Evolutionary conservation across 1,139 yeast species (phyloP).

Genomic region (Komagataea norvegica): DNA sequence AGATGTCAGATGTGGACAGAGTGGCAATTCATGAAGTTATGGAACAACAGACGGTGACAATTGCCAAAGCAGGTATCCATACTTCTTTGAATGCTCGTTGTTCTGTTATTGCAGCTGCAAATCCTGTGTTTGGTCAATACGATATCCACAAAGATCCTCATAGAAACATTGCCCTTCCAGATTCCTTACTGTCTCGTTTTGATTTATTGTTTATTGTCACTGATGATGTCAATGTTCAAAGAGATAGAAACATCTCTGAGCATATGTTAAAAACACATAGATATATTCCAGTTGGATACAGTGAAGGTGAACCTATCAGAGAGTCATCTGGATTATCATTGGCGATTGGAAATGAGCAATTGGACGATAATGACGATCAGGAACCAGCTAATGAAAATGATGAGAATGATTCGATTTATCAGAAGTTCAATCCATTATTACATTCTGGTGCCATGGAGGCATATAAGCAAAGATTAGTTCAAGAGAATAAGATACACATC

Average conservation of each 20-base stretch:
- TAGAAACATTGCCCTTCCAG: conserved; percentile 94
- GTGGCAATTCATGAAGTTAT: conserved; percentile 99
- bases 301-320: conserved; percentile 92
- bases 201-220: conserved; percentile 94
- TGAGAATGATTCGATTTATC: conserved; percentile 51
- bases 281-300: conserved; percentile 79
- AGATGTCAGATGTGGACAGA: conserved; percentile 94
- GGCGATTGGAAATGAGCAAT: conserved; percentile 67
- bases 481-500: conserved; percentile 25
- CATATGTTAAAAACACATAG: conserved; percentile 95
- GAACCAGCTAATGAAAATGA: conserved; percentile 28
- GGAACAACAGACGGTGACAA: conserved; percentile 99
- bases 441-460: conserved; percentile 68
- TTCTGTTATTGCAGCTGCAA: conserved; percentile 97
- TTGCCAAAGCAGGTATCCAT: conserved; percentile 98
- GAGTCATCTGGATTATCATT: conserved; percentile 66
- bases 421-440: conserved; percentile 74
- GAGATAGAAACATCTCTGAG: conserved; percentile 85
- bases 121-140: conserved; percentile 95
- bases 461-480: conserved; percentile 7
- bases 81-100: conserved; percentile 96
- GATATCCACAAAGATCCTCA: conserved; percentile 96
- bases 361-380: conserved; percentile 26
- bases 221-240: conserved; percentile 83
- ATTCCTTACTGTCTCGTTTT: conserved; percentile 92